Percentiles rank a stretch among this genome's conserved stretches.
These are phyloP conservation scores for Toxicodendron radicans DNA, from an alignment of 345 rosid species.

Conservation along the genomic window DNA sequence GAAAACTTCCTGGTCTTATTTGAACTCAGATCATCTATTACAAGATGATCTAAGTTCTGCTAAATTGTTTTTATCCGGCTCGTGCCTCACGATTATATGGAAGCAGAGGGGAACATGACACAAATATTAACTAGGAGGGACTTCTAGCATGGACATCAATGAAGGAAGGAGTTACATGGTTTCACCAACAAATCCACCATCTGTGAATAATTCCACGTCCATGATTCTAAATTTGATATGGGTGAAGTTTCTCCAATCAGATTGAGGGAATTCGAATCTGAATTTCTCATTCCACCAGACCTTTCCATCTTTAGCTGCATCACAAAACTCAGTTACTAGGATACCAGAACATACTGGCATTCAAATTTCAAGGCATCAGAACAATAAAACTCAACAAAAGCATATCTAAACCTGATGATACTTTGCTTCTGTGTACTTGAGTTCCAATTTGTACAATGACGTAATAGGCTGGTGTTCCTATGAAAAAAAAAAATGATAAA, in stretches of 20 bases:
- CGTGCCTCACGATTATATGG: background rate
- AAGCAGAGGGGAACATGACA: background rate
- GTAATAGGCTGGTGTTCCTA: constrained; percentile 65
- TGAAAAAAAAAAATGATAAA: constrained; percentile 19
- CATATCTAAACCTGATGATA: constrained; percentile 53
- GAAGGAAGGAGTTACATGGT: constrained; percentile 44
- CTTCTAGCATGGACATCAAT: background rate
- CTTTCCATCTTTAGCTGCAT: constrained; percentile 49
- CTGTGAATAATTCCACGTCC: constrained; percentile 54
- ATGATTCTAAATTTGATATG: constrained; percentile 67
- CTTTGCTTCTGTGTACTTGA: constrained; percentile 59
- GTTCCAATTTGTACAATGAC: constrained; percentile 66
- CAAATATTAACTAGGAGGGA: background rate
- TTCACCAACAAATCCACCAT: constrained; percentile 72
- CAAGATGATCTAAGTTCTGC: background rate
- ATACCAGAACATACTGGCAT: background rate
- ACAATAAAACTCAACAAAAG: constrained; percentile 5
- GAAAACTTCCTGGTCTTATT: background rate
- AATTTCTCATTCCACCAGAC: constrained; percentile 91
- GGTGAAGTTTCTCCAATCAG: constrained; percentile 51
- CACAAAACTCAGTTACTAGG: constrained; percentile 1
- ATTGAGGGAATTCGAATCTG: constrained; percentile 48
- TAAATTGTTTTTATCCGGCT: background rate
- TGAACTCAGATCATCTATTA: background rate
- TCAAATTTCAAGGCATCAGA: background rate